phyloP scores from a whole-genome alignment of 805 yeast species.

The Hermanozyma aechmeae region DNA sequence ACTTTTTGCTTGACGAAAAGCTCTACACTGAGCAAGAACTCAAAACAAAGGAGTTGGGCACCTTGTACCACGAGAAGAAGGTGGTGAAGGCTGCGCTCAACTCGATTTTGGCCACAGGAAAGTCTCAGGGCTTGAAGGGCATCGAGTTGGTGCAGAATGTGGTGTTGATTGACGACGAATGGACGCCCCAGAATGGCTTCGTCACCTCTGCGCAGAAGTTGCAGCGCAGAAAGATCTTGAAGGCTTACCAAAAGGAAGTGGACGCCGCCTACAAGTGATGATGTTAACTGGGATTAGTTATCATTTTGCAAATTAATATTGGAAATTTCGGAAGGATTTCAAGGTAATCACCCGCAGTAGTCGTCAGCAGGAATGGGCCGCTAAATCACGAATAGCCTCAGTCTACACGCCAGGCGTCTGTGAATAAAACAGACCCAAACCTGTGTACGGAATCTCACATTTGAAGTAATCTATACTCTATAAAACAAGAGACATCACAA shows the following conservation, averaged over 20 bases:
- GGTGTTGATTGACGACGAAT: slow-evolving; percentile 77
- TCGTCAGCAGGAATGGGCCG: no score
- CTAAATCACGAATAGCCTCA: no score
- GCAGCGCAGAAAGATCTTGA: slow-evolving; percentile 84
- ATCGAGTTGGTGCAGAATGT: slow-evolving; percentile 78
- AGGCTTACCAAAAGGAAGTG: slow-evolving; percentile 56
- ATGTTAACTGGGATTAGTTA: not conserved
- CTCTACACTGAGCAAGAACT: slow-evolving; percentile 38
- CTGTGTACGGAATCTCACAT: no score
- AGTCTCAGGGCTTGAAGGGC: slow-evolving; percentile 69
- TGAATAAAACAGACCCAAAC: no score
- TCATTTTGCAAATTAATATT: no score
- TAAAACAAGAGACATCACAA: no score
- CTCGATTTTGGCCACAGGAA: slow-evolving; percentile 65
- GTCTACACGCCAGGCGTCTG: no score
- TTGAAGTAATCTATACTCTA: no score
- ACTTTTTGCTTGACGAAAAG: slow-evolving; percentile 42
- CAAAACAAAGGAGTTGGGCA: slow-evolving; percentile 35
- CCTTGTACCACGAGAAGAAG: slow-evolving; percentile 48
- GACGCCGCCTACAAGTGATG: slow-evolving; percentile 45
- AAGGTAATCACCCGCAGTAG: no score
- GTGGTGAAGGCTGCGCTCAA: slow-evolving; percentile 46
- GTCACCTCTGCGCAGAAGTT: slow-evolving; percentile 95
- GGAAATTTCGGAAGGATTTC: no score
- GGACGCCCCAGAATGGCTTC: slow-evolving; percentile 95